Evolutionary conservation across 2,329 filamentous ascomycete genomes (phyloP).

Genomic region (Zymoseptoria tritici): DNA sequence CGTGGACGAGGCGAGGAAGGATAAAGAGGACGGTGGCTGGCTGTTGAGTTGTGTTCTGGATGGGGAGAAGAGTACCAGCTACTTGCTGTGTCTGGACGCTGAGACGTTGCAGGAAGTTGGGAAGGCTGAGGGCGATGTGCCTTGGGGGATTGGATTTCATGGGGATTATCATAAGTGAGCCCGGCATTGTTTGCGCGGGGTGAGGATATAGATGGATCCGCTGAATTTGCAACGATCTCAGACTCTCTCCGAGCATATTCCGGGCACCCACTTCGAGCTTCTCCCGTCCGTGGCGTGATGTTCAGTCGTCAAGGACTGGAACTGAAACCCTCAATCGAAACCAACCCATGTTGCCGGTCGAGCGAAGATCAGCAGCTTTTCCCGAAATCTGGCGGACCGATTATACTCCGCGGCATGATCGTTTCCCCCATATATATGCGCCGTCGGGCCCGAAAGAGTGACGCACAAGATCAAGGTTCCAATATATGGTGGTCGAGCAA

Average conservation of each 20-base stretch:
- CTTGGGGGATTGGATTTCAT: conserved; percentile 54
- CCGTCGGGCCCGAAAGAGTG: not conserved
- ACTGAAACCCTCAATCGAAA: no score
- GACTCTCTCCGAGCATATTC: not conserved
- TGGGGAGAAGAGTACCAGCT: conserved; percentile 51
- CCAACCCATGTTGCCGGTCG: not conserved
- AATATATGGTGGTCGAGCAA: not conserved
- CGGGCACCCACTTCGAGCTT: not conserved
- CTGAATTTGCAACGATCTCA: not conserved
- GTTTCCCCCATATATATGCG: not conserved
- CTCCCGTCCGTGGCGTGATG: not conserved
- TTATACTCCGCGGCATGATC: not conserved
- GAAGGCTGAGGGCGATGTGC: conserved; percentile 54
- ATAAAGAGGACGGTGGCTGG: conserved; percentile 56
- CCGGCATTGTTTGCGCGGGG: not conserved
- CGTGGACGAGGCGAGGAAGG: conserved; percentile 37
- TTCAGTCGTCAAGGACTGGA: not conserved
- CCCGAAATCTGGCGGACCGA: not conserved
- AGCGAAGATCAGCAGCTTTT: not conserved
- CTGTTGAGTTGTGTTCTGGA: conserved; percentile 59
- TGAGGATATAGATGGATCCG: not conserved
- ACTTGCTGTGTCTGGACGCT: conserved; percentile 59
- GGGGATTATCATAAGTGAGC: not conserved
- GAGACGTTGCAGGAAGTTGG: conserved; percentile 56
- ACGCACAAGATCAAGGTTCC: not conserved